Percentiles rank a stretch among this genome's conserved stretches.
phyloP scores from a whole-genome alignment of 345 rosid species.

The Chamaenerion angustifolium region DNA sequence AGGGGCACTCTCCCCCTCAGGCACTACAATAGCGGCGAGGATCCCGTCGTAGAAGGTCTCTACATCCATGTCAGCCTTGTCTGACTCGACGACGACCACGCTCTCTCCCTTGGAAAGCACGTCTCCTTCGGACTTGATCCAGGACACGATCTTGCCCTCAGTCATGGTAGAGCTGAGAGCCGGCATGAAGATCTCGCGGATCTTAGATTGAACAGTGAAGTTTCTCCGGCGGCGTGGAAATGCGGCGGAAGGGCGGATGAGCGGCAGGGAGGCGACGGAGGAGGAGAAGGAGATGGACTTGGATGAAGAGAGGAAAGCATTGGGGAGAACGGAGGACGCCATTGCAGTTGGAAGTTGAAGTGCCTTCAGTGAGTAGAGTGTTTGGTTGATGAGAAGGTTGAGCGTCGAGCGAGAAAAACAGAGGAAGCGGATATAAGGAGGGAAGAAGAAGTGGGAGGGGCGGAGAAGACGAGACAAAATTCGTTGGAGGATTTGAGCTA shows the following conservation, averaged over 20 bases:
- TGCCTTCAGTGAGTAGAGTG: conserved; percentile 8
- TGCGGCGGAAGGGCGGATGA: conserved; percentile 5
- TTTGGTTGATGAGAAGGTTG: neutral
- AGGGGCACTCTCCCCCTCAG: conserved; percentile 83
- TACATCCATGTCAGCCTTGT: conserved; percentile 97
- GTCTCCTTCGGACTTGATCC: conserved; percentile 94
- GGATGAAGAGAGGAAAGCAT: conserved; percentile 11
- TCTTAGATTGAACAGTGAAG: conserved; percentile 51
- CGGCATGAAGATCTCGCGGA: conserved; percentile 98
- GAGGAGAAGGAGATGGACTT: conserved; percentile 26
- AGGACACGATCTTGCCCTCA: conserved; percentile 96
- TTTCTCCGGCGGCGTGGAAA: conserved; percentile 8
- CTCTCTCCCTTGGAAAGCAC: conserved; percentile 82
- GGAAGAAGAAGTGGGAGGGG: conserved; percentile 11
- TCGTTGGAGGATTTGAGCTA: conserved; percentile 34
- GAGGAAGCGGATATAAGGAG: neutral
- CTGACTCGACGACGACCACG: conserved; percentile 93
- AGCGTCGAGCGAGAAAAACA: conserved; percentile 7
- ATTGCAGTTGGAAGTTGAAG: conserved; percentile 9
- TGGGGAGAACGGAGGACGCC: conserved; percentile 15
- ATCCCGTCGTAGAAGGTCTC: conserved; percentile 91
- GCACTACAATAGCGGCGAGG: conserved; percentile 87
- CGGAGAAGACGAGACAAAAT: conserved; percentile 62
- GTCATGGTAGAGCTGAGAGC: conserved; percentile 98
- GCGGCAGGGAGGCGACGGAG: conserved; percentile 19